A percentile compares a stretch with the other conserved stretches of the same genome.
Evolutionary conservation across 169 alveolate genomes (phyloP).

Genomic region (Cyclospora cayetanensis): DNA sequence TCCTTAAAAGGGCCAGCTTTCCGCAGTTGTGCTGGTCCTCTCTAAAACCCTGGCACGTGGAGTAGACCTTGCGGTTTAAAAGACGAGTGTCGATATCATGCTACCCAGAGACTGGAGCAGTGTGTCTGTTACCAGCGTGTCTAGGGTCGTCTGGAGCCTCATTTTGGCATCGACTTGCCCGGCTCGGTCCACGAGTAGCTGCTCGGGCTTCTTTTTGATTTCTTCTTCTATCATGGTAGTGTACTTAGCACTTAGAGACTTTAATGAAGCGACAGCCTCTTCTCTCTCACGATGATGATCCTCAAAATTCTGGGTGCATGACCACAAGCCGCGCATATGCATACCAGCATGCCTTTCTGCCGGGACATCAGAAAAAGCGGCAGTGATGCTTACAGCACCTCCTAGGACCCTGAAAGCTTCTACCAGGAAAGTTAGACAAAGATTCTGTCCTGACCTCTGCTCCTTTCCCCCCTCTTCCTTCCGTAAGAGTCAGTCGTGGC

Average conservation of each 20-base stretch:
- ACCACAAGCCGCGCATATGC: too few relatives aligned
- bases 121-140: conserved; percentile 77
- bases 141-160: conserved; percentile 83
- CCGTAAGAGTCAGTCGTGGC: too few relatives aligned
- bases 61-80: neutral
- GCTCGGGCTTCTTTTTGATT: conserved; percentile 93
- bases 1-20: too few relatives aligned
- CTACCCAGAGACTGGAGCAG: conserved; percentile 80
- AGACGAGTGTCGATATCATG: conserved; percentile 76
- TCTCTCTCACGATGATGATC: conserved; percentile 79
- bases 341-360: too few relatives aligned
- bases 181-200: conserved; percentile 90
- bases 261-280: conserved; percentile 84
- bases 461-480: too few relatives aligned
- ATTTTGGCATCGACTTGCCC: conserved; percentile 95
- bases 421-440: too few relatives aligned
- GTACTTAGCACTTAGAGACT: conserved; percentile 89
- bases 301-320: neutral
- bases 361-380: too few relatives aligned
- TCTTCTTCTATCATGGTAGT: conserved; percentile 95
- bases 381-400: too few relatives aligned
- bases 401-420: too few relatives aligned
- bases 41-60: too few relatives aligned
- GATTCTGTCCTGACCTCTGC: too few relatives aligned
- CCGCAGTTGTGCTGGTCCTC: too few relatives aligned